Percentiles rank a stretch among this genome's conserved stretches.
Conservation (phyloP, 306 rosid genomes). For the Lagenaria siceraria region DNA sequence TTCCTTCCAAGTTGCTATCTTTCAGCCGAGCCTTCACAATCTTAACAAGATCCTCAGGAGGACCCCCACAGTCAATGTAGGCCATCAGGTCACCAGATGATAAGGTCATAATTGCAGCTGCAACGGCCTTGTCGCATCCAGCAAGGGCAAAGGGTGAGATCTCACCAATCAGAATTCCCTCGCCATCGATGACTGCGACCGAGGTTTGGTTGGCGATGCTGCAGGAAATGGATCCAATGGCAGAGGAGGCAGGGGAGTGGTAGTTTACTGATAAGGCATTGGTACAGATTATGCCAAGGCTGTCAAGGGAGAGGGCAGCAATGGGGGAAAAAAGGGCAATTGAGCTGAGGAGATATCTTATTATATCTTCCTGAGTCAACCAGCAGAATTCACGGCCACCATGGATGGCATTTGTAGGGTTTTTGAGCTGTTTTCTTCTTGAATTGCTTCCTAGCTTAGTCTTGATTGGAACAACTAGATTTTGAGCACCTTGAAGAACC, state of each 20-base stretch:
- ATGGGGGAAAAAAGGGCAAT: slow-evolving; percentile 72
- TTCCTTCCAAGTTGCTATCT: slow-evolving; percentile 48
- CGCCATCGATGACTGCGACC: slow-evolving; percentile 63
- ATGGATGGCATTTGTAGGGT: slow-evolving; percentile 26
- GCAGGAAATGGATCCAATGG: slow-evolving; percentile 44
- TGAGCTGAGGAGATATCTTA: slow-evolving; percentile 66
- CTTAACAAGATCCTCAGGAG: slow-evolving; percentile 65
- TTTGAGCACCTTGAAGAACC: slow-evolving; percentile 77
- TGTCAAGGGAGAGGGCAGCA: slow-evolving; percentile 46
- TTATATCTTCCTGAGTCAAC: slow-evolving; percentile 81
- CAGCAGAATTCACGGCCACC: slow-evolving; percentile 67
- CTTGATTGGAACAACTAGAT: slow-evolving; percentile 61
- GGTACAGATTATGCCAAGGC: slow-evolving; percentile 49
- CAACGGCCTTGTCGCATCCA: slow-evolving; percentile 62
- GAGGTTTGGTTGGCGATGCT: slow-evolving; percentile 61
- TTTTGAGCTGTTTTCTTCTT: slow-evolving; percentile 61
- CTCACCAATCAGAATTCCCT: slow-evolving; percentile 67
- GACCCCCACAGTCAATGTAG: slow-evolving; percentile 84
- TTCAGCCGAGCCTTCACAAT: slow-evolving; percentile 53
- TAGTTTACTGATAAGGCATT: slow-evolving; percentile 50
- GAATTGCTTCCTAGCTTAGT: slow-evolving; percentile 29
- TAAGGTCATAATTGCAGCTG: slow-evolving; percentile 63
- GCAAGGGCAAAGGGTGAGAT: slow-evolving; percentile 81
- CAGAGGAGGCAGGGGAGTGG: slow-evolving; percentile 66
- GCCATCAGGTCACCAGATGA: slow-evolving; percentile 85